Evolutionary conservation across 345 rosid genomes (phyloP).

Genomic region (Atalantia buxifolia): DNA sequence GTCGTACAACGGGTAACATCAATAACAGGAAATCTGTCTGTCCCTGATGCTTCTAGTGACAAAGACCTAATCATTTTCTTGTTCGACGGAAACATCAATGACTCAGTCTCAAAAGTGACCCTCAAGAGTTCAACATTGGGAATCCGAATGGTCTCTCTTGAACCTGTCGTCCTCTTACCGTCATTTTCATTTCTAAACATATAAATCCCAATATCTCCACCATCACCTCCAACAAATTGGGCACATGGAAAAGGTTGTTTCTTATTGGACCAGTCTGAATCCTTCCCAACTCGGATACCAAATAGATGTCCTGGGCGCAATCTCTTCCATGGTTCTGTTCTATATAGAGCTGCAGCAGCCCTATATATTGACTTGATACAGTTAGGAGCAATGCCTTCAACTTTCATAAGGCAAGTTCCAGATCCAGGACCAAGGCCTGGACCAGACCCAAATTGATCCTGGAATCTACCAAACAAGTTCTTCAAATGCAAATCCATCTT

Average conservation of each 20-base stretch:
- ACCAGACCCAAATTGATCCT: slow-evolving; percentile 73
- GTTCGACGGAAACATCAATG: slow-evolving; percentile 57
- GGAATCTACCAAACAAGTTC: slow-evolving; percentile 56
- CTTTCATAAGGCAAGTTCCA: slow-evolving; percentile 53
- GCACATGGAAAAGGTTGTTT: slow-evolving; percentile 60
- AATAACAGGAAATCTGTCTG: slow-evolving; percentile 56
- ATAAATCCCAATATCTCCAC: slow-evolving; percentile 61
- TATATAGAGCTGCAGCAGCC: slow-evolving; percentile 63
- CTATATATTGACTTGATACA: slow-evolving; percentile 43
- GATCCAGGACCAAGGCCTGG: slow-evolving; percentile 81
- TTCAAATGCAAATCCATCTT: slow-evolving; percentile 69
- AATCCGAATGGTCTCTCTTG: slow-evolving; percentile 46
- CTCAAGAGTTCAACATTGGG: slow-evolving; percentile 64
- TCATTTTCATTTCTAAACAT: slow-evolving; percentile 50
- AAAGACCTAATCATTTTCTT: slow-evolving; percentile 59
- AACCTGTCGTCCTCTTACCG: slow-evolving; percentile 55
- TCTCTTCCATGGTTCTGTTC: slow-evolving; percentile 76
- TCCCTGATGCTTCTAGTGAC: slow-evolving; percentile 52
- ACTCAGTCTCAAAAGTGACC: slow-evolving; percentile 51
- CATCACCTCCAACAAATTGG: slow-evolving; percentile 70
- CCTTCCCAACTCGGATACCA: slow-evolving; percentile 60
- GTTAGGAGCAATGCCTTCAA: slow-evolving; percentile 53
- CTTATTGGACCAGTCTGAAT: slow-evolving; percentile 61
- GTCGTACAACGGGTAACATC: slow-evolving; percentile 50
- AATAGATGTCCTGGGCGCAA: slow-evolving; percentile 57